Conservation (phyloP, 495 filamentous ascomycete species). For the Aspergillus sclerotioniger region DNA sequence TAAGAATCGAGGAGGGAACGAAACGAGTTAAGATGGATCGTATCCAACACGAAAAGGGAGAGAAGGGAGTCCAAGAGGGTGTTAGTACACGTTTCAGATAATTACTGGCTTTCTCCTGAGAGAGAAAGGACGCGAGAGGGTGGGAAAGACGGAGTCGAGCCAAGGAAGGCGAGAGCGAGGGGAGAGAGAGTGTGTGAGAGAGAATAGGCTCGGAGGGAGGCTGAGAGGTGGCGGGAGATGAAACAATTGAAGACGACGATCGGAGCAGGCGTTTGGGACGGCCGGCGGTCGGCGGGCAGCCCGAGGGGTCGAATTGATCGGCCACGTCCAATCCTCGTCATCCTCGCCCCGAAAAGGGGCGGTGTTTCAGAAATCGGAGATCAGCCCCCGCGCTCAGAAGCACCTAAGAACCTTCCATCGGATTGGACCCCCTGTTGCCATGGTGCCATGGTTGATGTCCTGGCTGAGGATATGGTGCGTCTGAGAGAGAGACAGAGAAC, state of each 20-base stretch:
- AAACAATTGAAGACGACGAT: constrained; percentile 20
- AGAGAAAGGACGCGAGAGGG: not conserved
- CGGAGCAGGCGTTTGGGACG: constrained; percentile 3
- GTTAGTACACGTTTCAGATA: not conserved
- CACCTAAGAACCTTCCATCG: constrained; percentile 25
- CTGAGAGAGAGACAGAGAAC: not conserved
- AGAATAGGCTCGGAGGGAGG: constrained; percentile 9
- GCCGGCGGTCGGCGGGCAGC: not conserved
- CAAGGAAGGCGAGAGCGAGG: not conserved
- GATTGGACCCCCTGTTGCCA: not conserved
- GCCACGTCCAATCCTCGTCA: constrained; percentile 2
- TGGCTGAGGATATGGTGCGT: not conserved
- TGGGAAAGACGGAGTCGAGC: not conserved
- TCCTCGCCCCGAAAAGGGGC: not conserved
- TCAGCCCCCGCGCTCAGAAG: constrained; percentile 20
- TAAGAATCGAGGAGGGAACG: constrained; percentile 6
- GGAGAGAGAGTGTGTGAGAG: constrained; percentile 5
- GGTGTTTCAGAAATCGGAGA: constrained; percentile 21
- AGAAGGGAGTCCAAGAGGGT: constrained; percentile 3
- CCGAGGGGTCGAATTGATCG: constrained; percentile 9
- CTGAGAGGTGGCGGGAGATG: constrained; percentile 23
- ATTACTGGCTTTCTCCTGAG: not conserved
- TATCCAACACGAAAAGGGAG: constrained; percentile 4
- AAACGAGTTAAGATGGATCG: constrained; percentile 2
- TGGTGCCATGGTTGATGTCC: not conserved